A percentile compares a stretch with the other conserved stretches of the same genome.
Conservation (phyloP, 2,329 filamentous ascomycete species). For the Fusarium tuaranense region DNA sequence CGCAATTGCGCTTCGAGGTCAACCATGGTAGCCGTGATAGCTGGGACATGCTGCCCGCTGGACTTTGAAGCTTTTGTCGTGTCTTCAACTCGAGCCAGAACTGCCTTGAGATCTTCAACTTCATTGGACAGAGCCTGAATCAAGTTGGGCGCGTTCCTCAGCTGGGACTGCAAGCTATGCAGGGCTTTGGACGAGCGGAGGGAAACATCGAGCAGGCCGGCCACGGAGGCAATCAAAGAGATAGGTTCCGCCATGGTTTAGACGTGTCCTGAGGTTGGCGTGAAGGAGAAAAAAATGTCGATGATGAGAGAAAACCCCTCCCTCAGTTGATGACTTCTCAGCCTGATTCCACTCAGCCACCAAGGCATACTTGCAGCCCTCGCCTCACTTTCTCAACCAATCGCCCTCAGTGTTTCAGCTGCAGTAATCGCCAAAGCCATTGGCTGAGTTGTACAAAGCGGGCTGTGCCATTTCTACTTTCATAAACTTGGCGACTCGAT, state of each 20-base stretch:
- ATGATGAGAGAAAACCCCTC: not conserved
- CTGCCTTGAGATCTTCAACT: not conserved
- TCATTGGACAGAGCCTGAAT: conserved; percentile 1
- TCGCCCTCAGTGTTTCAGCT: not conserved
- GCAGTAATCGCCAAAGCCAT: not conserved
- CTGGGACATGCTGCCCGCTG: not conserved
- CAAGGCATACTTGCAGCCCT: not conserved
- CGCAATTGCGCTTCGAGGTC: not conserved
- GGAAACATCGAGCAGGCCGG: not conserved
- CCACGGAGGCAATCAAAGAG: not conserved
- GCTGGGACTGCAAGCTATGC: not conserved
- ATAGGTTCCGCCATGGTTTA: not conserved
- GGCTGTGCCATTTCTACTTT: not conserved
- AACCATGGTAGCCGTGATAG: not conserved
- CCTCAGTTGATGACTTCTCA: not conserved
- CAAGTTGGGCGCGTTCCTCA: conserved; percentile 6
- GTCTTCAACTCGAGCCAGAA: not conserved
- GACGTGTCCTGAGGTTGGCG: not conserved
- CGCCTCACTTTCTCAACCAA: not conserved
- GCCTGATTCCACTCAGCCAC: not conserved
- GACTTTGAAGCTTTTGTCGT: not conserved
- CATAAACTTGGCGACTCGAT: not conserved
- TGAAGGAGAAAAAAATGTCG: not conserved
- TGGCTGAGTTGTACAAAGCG: not conserved
- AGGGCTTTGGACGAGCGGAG: not conserved